phyloP scores from a whole-genome alignment of 116 monocot species.

The Cymodocea nodosa region DNA sequence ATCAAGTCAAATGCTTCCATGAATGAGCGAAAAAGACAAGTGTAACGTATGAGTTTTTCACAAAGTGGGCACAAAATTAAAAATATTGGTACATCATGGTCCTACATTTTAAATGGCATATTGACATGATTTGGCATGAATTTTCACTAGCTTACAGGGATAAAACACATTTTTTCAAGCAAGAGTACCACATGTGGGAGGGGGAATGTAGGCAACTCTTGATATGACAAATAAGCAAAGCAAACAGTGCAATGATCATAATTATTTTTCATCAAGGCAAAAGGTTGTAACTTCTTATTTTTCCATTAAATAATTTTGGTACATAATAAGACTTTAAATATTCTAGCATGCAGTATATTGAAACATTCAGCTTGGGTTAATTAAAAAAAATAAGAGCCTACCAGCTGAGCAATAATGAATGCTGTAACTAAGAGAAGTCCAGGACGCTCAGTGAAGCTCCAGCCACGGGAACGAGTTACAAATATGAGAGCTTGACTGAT shows the following conservation, averaged over 20 bases:
- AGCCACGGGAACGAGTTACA: conserved; percentile 81
- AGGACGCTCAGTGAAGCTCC: conserved; percentile 64
- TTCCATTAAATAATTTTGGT: neutral
- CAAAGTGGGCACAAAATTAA: no score
- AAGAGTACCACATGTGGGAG: no score
- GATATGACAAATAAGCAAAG: neutral
- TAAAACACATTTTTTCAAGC: no score
- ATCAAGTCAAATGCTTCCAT: no score
- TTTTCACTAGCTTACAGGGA: no score
- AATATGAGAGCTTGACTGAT: conserved; percentile 83
- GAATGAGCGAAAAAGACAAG: no score
- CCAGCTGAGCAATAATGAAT: conserved; percentile 65
- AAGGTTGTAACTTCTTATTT: neutral
- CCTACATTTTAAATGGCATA: no score
- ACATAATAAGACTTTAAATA: neutral
- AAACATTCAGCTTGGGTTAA: neutral
- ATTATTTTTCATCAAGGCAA: neutral
- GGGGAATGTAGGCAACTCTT: no score
- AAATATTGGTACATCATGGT: no score
- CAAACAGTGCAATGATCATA: neutral
- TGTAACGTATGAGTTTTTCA: no score
- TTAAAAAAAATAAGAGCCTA: conserved; percentile 11
- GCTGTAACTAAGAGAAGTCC: conserved; percentile 56
- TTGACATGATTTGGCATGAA: no score
- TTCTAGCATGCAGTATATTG: neutral